A percentile compares a stretch with the other conserved stretches of the same genome.
Evolutionary conservation across 306 rosid genomes (phyloP).

Genomic region (Canavalia ensiformis): DNA sequence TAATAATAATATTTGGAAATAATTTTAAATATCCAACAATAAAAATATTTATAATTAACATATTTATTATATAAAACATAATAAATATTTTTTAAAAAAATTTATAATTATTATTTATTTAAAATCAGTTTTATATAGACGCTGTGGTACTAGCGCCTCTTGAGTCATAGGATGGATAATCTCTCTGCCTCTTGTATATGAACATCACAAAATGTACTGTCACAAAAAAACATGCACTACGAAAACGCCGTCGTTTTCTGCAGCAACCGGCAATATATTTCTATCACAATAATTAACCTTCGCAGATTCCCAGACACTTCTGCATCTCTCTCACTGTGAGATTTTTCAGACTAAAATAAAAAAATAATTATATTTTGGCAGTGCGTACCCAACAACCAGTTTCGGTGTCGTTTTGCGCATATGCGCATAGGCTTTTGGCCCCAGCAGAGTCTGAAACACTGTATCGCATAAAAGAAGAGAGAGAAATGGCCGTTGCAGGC

Average conservation of each 20-base stretch:
- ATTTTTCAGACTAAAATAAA: not conserved
- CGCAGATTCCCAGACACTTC: conserved; percentile 38
- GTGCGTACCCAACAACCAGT: conserved; percentile 38
- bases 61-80: too few species aligned
- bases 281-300: conserved; percentile 14
- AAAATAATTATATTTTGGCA: not conserved
- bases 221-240: not conserved
- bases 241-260: conserved; percentile 48
- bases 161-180: too few species aligned
- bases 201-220: not conserved
- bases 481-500: conserved; percentile 55
- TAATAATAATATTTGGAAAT: too few species aligned
- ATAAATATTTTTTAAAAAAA: too few species aligned
- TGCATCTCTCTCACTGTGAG: not conserved
- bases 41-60: too few species aligned
- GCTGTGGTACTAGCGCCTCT: too few species aligned
- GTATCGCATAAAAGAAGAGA: conserved; percentile 33
- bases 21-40: too few species aligned
- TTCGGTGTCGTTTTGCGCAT: conserved; percentile 49
- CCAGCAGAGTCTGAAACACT: conserved; percentile 23
- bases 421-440: conserved; percentile 38
- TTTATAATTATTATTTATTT: too few species aligned
- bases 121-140: too few species aligned
- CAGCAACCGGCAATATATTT: conserved; percentile 23
- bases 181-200: not conserved